These are phyloP conservation scores for Carex cristatella DNA, from an alignment of 176 grass and related monocot species.

Conservation along the genomic window DNA sequence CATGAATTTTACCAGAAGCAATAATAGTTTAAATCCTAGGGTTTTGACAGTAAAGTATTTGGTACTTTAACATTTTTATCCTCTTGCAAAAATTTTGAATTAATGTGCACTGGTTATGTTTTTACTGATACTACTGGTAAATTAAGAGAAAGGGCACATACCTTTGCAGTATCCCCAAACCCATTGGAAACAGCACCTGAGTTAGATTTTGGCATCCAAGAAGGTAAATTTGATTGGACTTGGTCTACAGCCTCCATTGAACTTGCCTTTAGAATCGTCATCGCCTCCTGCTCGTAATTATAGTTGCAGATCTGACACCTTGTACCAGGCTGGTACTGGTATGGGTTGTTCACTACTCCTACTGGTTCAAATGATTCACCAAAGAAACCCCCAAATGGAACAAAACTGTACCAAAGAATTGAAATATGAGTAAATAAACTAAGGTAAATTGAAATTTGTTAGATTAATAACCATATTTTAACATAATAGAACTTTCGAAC, in stretches of 20 bases:
- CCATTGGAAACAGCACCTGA: slow-evolving; percentile 38
- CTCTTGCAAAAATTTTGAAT: not conserved
- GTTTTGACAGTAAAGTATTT: not conserved
- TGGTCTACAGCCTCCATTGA: slow-evolving; percentile 39
- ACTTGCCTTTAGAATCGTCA: slow-evolving; percentile 49
- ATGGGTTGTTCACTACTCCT: slow-evolving; percentile 18
- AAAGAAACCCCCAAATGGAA: slow-evolving; percentile 60
- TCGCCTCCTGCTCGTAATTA: slow-evolving; percentile 69
- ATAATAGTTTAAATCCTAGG: not conserved
- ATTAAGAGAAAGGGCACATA: slow-evolving; percentile 31
- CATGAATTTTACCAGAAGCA: slow-evolving; percentile 42
- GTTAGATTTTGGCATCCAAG: slow-evolving; percentile 50
- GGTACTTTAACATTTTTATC: not conserved
- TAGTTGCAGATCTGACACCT: slow-evolving; percentile 66
- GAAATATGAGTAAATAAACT: not conserved
- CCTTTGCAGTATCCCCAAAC: slow-evolving; percentile 56
- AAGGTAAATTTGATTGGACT: slow-evolving; percentile 38
- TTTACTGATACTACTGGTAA: not conserved
- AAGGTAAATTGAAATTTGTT: not conserved
- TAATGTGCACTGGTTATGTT: not conserved
- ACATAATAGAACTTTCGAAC: not conserved
- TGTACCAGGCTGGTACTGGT: slow-evolving; percentile 38
- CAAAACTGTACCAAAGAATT: slow-evolving; percentile 42
- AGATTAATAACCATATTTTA: not conserved
- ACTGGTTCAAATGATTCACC: slow-evolving; percentile 32